Evolutionary conservation across 78 protist species (phyloP), one percentile per base, ranked within the genome.

Genomic region (Neovahlkampfia damariscottae): DNA sequence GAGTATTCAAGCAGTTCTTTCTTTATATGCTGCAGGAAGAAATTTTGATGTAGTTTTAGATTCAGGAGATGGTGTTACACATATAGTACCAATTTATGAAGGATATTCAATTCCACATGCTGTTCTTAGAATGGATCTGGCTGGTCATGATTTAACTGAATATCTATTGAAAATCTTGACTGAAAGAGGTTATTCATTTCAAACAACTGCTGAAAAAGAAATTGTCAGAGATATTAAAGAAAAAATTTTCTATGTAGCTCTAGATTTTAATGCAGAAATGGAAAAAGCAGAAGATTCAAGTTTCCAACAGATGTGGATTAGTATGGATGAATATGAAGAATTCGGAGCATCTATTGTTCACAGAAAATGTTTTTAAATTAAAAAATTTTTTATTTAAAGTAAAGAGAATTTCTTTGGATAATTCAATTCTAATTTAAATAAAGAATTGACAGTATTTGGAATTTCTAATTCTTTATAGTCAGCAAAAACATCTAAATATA

Each of bases 141-240:
- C 86, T 7, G 78, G 78, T 19, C 9, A 68, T 9, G 78, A 74
- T 68, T 9, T 74, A 68, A 74, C 78, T 28, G 78, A 74, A 36
- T 74, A 35, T 76, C 30, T 93, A 88, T 84, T 88, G 83, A 85
- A 75, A 41, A 70, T 88, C 39, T 79, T 91, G 41, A 83, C 78
- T 35, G 91, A 87, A 70, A 78, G 87, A 38, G 90, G 93, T 67
- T 88, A 89, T 66, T 70, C 85, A 36, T 77, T 88, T 74, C 41
- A 79, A 74, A 85, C 93, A 78, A 84, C 91, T 36, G 88, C 93
- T 67, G 93, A 92, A 79, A 36, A 86, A n/a, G 93, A 93, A 70
- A 83, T 88, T 75, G 96, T 90, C 32, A 62, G 94, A 5, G 91
- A 86, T 78, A 85, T 92, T 85, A 92, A 95, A 87, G 96, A 91